These are phyloP conservation scores for Alternaria solani DNA, from an alignment of 2,329 filamentous ascomycete genomes.

Conservation along the genomic window DNA sequence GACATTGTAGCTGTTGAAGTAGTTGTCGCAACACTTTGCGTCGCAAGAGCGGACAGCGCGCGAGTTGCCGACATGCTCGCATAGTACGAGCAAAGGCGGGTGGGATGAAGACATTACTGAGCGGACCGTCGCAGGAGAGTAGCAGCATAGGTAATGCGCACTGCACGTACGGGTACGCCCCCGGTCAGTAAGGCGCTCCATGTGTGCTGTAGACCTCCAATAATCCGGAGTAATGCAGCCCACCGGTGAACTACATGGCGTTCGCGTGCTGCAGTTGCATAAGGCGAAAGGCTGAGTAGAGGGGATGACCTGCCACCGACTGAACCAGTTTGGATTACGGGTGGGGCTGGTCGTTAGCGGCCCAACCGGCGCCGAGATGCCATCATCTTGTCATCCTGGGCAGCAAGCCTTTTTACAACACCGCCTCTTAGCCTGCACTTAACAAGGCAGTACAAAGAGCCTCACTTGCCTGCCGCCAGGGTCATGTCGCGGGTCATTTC, in stretches of 20 bases:
- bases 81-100: slow-evolving; percentile 34
- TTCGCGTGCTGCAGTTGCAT: slow-evolving; percentile 9
- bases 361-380: slow-evolving; percentile 3
- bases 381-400: slow-evolving; percentile 1
- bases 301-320: not conserved
- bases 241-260: slow-evolving; percentile 27
- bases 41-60: slow-evolving; percentile 30
- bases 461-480: slow-evolving; percentile 18
- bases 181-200: slow-evolving; percentile 23
- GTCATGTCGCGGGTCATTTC: slow-evolving; percentile 8
- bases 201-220: slow-evolving; percentile 1
- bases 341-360: not conserved
- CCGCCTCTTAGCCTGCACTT: not conserved
- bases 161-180: slow-evolving; percentile 15
- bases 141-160: slow-evolving; percentile 10
- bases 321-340: not conserved
- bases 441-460: slow-evolving; percentile 21
- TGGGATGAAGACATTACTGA: slow-evolving; percentile 15
- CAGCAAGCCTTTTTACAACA: not conserved
- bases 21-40: slow-evolving; percentile 17
- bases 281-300: slow-evolving; percentile 20
- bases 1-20: slow-evolving; percentile 22
- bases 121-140: slow-evolving; percentile 10
- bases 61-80: slow-evolving; percentile 47
- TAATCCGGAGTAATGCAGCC: slow-evolving; percentile 12